Conservation (phyloP, 768 basidiomycete genomes). For the Amanita jacksonii region DNA sequence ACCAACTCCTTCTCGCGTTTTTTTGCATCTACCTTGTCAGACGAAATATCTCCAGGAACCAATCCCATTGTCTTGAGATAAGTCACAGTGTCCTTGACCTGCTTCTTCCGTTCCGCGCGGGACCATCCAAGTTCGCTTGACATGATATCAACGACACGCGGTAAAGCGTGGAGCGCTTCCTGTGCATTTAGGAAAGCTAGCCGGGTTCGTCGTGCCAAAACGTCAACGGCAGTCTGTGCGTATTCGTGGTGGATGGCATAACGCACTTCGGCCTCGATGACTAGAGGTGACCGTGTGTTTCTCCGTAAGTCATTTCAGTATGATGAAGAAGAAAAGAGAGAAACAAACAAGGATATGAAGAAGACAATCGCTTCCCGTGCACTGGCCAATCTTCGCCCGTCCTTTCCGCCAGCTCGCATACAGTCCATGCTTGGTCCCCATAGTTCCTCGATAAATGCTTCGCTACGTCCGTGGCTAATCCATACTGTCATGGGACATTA, state of each 20-base stretch:
- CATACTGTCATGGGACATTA: slow-evolving; percentile 44
- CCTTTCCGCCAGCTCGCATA: slow-evolving; percentile 69
- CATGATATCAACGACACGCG: slow-evolving; percentile 89
- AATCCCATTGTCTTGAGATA: slow-evolving; percentile 88
- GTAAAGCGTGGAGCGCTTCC: slow-evolving; percentile 76
- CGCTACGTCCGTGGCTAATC: slow-evolving; percentile 85
- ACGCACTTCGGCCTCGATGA: slow-evolving; percentile 88
- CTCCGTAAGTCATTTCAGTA: background rate
- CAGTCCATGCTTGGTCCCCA: slow-evolving; percentile 94
- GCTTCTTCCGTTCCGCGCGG: slow-evolving; percentile 40
- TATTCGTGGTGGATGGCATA: slow-evolving; percentile 89
- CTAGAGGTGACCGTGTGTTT: slow-evolving; percentile 21
- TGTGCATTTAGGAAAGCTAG: slow-evolving; percentile 89
- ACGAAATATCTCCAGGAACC: slow-evolving; percentile 32
- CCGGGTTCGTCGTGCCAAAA: slow-evolving; percentile 85
- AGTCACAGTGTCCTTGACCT: slow-evolving; percentile 46
- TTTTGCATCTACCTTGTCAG: slow-evolving; percentile 12
- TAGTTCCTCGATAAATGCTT: slow-evolving; percentile 91
- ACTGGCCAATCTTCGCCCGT: slow-evolving; percentile 82
- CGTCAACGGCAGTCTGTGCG: slow-evolving; percentile 85
- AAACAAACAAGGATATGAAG: slow-evolving; percentile 65
- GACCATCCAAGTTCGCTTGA: slow-evolving; percentile 77
- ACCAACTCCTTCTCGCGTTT: slow-evolving; percentile 14
- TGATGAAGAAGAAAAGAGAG: background rate
- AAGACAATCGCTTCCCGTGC: slow-evolving; percentile 63